phyloP scores from a whole-genome alignment of 495 filamentous ascomycete genomes.

The Opeltia flavorubescens region DNA sequence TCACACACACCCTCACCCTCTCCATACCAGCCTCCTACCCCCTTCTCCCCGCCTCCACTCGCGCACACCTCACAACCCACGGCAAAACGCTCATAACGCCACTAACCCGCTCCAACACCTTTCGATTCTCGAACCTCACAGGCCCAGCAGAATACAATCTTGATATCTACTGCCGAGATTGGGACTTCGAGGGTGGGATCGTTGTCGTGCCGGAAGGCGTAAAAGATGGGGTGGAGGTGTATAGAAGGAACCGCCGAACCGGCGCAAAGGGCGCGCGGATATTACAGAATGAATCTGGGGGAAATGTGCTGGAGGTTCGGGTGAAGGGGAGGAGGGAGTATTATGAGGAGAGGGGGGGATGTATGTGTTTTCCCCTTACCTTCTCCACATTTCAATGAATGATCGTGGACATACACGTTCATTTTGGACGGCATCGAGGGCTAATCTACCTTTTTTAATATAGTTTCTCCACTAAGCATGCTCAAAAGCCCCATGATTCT shows the following conservation, averaged over 20 bases:
- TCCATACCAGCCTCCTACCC: background rate
- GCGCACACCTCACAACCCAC: background rate
- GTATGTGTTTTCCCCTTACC: conserved; percentile 35
- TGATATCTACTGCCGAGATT: conserved; percentile 58
- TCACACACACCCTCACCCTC: background rate
- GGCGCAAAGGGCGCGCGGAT: conserved; percentile 80
- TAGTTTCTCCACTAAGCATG: conserved; percentile 49
- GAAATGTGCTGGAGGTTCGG: conserved; percentile 39
- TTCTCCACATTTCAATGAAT: background rate
- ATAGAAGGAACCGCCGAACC: conserved; percentile 68
- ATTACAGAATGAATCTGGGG: conserved; percentile 34
- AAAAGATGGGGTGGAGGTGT: conserved; percentile 30
- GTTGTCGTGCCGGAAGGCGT: conserved; percentile 45
- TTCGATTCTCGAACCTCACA: conserved; percentile 1
- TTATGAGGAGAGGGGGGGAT: conserved; percentile 55
- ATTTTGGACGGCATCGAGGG: background rate
- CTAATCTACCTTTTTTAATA: background rate
- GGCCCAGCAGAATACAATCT: conserved; percentile 45
- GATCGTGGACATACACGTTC: background rate
- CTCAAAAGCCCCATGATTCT: conserved; percentile 93
- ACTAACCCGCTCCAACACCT: conserved; percentile 1
- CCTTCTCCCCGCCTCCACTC: conserved; percentile 2
- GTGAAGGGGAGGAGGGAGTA: conserved; percentile 51
- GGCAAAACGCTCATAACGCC: background rate
- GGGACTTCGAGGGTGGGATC: conserved; percentile 47